Base-by-base conservation (phyloP, 768 basidiomycete species). In the Hygrophoropsis aurantiaca region DNA sequence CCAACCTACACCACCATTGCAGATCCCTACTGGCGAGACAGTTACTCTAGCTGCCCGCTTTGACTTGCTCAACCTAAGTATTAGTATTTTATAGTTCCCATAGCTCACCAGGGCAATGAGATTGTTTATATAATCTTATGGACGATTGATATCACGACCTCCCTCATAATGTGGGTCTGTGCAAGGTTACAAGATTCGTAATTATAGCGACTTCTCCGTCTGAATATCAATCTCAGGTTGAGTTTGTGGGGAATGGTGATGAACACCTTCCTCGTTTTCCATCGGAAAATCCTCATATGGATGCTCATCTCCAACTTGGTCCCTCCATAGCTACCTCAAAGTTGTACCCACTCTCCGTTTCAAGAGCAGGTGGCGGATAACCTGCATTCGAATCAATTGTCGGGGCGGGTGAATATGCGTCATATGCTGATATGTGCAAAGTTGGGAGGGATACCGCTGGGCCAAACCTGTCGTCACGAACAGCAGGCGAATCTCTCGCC, bases 281-380 rank as follows among this genome's bases (percentile, higher is more conserved):
- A 42, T 21, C n/a, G n/a, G n/a, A n/a, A n/a, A n/a, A 30, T 30
- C 34, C 9, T 42, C 53, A 32, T 52, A 52, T 43, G 20, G 51
- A 44, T 4, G 25, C 44, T 30, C 27, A 4, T 48, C 65, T 21
- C 61, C 56, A 25, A 47, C 52, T 30, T 30, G 27, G 13, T 30
- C 27, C 15, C 64, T n/a, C 63, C 8, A 70, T 70, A 37, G 65
- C n/a, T 36, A 27, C 40, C 39, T 81, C 81, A 1, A 81, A 78
- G 43, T 78, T 79, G 47, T 83, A 82, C 21, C 75, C 81, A 50
- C 80, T 82, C 54, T 75, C 74, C 11, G 65, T 68, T 27, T 75
- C 77, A 23, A 67, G 74, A 30, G 67, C 56, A 19, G 50, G 20
- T 23, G 58, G 58, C 20, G 58, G 60, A 41, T 51, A 64, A 46